A percentile compares a stretch with the other conserved stretches of the same genome.
Evolutionary conservation across 768 basidiomycete species (phyloP).

Genomic region (Pholiota microspora): DNA sequence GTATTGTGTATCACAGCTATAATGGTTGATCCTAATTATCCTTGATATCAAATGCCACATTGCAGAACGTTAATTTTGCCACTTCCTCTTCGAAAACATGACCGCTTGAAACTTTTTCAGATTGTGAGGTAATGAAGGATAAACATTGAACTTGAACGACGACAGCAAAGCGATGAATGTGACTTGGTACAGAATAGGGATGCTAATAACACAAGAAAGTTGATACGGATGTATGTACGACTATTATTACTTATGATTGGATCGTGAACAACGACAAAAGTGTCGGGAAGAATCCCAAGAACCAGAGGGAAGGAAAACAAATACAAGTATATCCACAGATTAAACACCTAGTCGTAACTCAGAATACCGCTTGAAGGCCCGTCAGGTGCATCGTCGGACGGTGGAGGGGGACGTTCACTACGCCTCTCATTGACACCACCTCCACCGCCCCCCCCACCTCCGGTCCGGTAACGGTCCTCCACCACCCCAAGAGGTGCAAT

Average conservation of each 20-base stretch:
- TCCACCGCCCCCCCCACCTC: neutral
- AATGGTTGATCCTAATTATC: too few species aligned
- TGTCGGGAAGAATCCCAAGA: too few species aligned
- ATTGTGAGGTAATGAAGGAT: too few species aligned
- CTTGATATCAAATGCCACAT: too few species aligned
- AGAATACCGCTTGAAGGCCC: conserved; percentile 17
- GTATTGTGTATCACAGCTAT: neutral
- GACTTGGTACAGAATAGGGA: conserved; percentile 1
- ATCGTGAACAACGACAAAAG: too few species aligned
- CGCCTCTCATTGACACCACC: conserved; percentile 8
- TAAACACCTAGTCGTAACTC: conserved; percentile 27
- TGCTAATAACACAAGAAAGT: neutral
- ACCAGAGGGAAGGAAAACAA: neutral
- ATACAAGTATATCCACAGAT: neutral
- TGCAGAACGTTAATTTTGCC: too few species aligned
- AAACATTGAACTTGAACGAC: too few species aligned
- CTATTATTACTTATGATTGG: too few species aligned
- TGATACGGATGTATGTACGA: neutral
- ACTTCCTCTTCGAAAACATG: too few species aligned
- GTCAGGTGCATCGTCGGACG: conserved; percentile 9
- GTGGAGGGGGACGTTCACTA: neutral
- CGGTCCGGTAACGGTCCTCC: too few species aligned
- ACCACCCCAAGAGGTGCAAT: conserved; percentile 12
- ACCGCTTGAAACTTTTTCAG: too few species aligned
- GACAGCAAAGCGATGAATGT: neutral